Conservation (phyloP, 306 rosid species). For the Sesbania bispinosa region DNA sequence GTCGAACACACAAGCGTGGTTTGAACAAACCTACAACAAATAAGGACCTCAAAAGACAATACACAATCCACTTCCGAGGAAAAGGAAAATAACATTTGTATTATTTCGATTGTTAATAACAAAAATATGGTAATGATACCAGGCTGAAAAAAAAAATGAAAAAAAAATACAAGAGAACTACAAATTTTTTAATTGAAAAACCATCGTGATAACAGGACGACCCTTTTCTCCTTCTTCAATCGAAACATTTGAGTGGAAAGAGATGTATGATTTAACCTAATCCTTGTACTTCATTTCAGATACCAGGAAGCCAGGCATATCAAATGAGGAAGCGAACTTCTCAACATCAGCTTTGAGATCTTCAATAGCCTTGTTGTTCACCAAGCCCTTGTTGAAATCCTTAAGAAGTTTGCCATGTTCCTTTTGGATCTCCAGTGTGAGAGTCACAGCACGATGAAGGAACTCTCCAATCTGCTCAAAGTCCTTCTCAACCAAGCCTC, state of each 20-base stretch:
- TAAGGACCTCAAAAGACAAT: too few species aligned
- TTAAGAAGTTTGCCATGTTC: constrained; percentile 85
- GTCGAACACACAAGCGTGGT: neutral
- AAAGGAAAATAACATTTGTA: neutral
- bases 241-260: neutral
- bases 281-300: constrained; percentile 92
- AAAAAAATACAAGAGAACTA: neutral
- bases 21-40: too few species aligned
- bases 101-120: neutral
- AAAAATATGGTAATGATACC: constrained; percentile 25
- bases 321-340: constrained; percentile 70
- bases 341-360: constrained; percentile 81
- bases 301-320: constrained; percentile 81
- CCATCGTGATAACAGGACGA: neutral
- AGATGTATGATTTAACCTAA: constrained; percentile 32
- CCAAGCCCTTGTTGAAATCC: constrained; percentile 96
- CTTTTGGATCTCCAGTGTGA: constrained; percentile 83
- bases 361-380: constrained; percentile 77
- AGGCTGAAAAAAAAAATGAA: constrained; percentile 20
- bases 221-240: neutral
- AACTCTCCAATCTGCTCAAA: constrained; percentile 91
- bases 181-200: constrained; percentile 8
- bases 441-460: constrained; percentile 80
- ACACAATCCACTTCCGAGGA: neutral
- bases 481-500: constrained; percentile 95